These are phyloP conservation scores for Lactarius hatsudake DNA, from an alignment of 768 basidiomycete genomes.

Conservation along the genomic window DNA sequence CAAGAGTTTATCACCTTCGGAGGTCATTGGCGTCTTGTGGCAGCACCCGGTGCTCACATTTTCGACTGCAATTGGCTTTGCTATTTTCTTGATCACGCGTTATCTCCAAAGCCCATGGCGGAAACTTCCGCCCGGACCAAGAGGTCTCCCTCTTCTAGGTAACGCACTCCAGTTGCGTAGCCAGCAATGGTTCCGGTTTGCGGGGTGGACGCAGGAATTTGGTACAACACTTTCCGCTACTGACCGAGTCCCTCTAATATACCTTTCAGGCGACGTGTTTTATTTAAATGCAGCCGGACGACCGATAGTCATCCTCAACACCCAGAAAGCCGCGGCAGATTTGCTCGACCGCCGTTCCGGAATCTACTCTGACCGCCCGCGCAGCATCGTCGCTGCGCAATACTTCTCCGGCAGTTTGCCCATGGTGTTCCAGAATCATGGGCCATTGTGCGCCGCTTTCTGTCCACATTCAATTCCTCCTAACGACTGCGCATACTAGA, in stretches of 20 bases:
- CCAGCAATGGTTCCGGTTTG: slow-evolving; percentile 22
- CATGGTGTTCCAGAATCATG: slow-evolving; percentile 24
- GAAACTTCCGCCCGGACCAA: slow-evolving; percentile 24
- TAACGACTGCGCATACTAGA: slow-evolving; percentile 9
- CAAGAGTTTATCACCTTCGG: background rate
- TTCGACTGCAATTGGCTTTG: background rate
- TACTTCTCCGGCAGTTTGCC: slow-evolving; percentile 23
- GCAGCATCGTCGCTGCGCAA: slow-evolving; percentile 21
- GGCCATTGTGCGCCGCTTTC: slow-evolving; percentile 11
- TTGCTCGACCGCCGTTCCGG: slow-evolving; percentile 28
- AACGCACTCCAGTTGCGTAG: slow-evolving; percentile 20
- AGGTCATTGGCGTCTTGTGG: background rate
- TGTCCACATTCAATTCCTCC: background rate
- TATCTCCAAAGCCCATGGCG: slow-evolving; percentile 27
- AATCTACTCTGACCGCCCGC: slow-evolving; percentile 25
- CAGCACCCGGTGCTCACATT: slow-evolving; percentile 1
- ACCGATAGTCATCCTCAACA: slow-evolving; percentile 31
- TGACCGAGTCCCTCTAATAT: too few species aligned
- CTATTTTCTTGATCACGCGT: slow-evolving; percentile 8
- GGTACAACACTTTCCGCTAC: too few species aligned
- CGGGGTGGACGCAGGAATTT: too few species aligned
- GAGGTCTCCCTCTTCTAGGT: slow-evolving; percentile 18
- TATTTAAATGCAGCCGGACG: slow-evolving; percentile 26
- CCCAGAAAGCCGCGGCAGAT: slow-evolving; percentile 29
- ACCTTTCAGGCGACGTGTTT: slow-evolving; percentile 22